These are phyloP conservation scores for Epichloe elymi DNA, from an alignment of 2,329 filamentous ascomycete species.

Conservation along the genomic window DNA sequence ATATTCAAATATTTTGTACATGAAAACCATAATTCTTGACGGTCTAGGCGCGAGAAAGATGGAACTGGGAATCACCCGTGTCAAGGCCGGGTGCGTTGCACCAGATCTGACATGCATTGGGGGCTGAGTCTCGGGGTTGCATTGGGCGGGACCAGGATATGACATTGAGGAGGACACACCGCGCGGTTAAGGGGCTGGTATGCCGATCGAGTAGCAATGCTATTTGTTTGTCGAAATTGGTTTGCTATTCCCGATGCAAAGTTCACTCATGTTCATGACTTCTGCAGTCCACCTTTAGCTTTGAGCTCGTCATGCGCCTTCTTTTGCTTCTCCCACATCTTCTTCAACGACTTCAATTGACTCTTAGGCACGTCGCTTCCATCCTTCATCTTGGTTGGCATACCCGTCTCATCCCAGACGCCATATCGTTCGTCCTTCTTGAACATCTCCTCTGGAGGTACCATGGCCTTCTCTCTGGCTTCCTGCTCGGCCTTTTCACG, in stretches of 20 bases:
- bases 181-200: not conserved
- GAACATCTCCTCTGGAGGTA: slow-evolving; percentile 43
- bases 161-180: not conserved
- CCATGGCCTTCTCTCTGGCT: slow-evolving; percentile 44
- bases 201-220: no score
- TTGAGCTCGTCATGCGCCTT: slow-evolving; percentile 55
- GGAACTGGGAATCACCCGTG: no score
- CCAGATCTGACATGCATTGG: not conserved
- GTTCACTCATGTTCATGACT: not conserved
- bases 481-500: slow-evolving; percentile 38
- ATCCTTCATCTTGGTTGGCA: slow-evolving; percentile 65
- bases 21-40: no score
- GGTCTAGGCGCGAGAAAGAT: no score
- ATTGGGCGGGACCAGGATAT: not conserved
- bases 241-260: no score
- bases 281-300: slow-evolving; percentile 8
- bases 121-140: not conserved
- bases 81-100: not conserved
- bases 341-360: slow-evolving; percentile 67
- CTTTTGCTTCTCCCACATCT: slow-evolving; percentile 85
- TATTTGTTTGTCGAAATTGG: no score
- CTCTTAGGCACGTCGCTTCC: slow-evolving; percentile 74
- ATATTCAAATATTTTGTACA: no score
- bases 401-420: slow-evolving; percentile 70
- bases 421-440: slow-evolving; percentile 46